Base-by-base conservation (phyloP, 495 filamentous ascomycete species). In the Aspergillus biplanus region DNA sequence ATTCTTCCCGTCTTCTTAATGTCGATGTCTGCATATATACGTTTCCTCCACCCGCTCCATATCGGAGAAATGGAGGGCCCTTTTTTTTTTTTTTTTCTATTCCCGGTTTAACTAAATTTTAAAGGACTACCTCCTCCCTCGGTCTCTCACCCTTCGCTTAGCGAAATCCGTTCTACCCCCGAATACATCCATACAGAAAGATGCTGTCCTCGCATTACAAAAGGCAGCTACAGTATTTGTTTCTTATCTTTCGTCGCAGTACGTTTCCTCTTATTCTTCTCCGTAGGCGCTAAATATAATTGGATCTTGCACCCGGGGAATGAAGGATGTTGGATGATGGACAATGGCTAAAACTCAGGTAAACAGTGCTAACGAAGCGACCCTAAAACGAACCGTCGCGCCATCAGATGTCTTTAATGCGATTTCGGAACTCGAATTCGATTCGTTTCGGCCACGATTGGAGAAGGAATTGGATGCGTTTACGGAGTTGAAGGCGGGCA, bases 81-180 rank as follows among this genome's bases (percentile, higher is more conserved):
- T n/a, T 2, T 27, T 2, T 27, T 27, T 27, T 27, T 27, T 27
- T 27, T 27, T 27, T 27, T 27, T 27, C 2, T 27, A 27, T 27
- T 27, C 21, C 2, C 21, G 21, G 2, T 27, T 27, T 27, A 35
- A 49, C 35, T 18, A 18, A 42, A 46, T 27, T 27, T 27, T 52
- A 58, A 54, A 97, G 93, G 95, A 99, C 72, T 88, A 96, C 59
- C 90, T 85, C 44, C 88, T 99, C 18, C 95, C 95, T 2, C 94
- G 92, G 72, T 93, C 92, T n/a, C 90, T 97, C 73, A 92, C 97
- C 46, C 90, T 91, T 52, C 87, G 95, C 27, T 86, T 99, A 6
- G 95, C 94, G 3, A 98, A 98, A 82, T 90, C 92, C 60, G 92
- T 97, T n/a, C 84, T 99, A n/a, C 95, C 95, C 0, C 86, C 93